Conservation (phyloP, 176 grass and related monocot genomes). For the Dendrocalamus sinicus region DNA sequence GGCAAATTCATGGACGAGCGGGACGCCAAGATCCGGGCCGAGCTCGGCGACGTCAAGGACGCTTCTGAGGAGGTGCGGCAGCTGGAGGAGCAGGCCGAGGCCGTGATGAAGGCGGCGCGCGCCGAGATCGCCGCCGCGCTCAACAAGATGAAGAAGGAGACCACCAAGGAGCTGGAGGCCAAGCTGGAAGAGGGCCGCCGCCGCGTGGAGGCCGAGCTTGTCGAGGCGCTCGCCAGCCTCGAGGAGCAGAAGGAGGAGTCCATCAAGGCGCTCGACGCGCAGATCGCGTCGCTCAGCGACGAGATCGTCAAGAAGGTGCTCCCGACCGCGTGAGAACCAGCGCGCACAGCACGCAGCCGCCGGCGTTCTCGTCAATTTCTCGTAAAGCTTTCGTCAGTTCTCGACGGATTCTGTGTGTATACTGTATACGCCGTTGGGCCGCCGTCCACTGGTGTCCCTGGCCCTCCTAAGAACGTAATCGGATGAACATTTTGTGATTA, state of each 20-base stretch:
- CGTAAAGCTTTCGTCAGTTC: slow-evolving; percentile 22
- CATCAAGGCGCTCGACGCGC: slow-evolving; percentile 76
- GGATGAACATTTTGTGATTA: slow-evolving; percentile 12
- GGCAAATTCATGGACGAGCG: slow-evolving; percentile 98
- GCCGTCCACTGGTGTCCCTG: slow-evolving; percentile 14
- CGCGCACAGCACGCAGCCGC: slow-evolving; percentile 1
- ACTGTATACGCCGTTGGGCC: slow-evolving; percentile 29
- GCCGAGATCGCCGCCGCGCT: slow-evolving; percentile 92
- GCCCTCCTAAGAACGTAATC: slow-evolving; percentile 43
- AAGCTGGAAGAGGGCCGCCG: slow-evolving; percentile 81
- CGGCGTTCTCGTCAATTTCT: slow-evolving; percentile 5
- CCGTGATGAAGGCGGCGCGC: slow-evolving; percentile 81
- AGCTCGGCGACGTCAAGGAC: slow-evolving; percentile 93
- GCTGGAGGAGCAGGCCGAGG: slow-evolving; percentile 81
- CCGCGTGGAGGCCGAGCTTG: slow-evolving; percentile 84
- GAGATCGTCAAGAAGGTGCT: slow-evolving; percentile 98
- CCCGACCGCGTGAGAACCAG: slow-evolving; percentile 50
- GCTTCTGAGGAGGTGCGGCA: slow-evolving; percentile 89
- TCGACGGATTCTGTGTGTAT: background rate
- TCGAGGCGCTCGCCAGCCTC: slow-evolving; percentile 71
- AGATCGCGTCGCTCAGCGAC: slow-evolving; percentile 91
- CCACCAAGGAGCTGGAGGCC: slow-evolving; percentile 72
- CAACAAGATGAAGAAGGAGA: slow-evolving; percentile 99
- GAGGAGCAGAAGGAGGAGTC: slow-evolving; percentile 91
- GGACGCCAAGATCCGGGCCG: slow-evolving; percentile 82